These are phyloP conservation scores for Cucurbita pepo DNA, from an alignment of 306 rosid species.

Conservation along the genomic window DNA sequence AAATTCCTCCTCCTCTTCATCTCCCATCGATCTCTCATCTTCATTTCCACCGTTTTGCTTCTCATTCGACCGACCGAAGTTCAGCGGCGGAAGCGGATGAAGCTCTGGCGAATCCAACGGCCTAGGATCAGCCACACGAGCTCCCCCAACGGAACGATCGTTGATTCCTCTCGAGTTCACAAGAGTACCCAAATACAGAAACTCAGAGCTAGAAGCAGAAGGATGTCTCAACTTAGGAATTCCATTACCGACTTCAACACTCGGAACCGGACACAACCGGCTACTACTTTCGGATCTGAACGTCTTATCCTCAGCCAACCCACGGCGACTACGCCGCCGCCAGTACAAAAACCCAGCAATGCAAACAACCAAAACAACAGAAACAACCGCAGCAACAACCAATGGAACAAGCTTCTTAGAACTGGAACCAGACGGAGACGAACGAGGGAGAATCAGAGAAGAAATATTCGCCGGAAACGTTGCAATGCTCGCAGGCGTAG, in stretches of 20 bases:
- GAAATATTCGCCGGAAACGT: slow-evolving; percentile 91
- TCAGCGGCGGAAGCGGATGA: slow-evolving; percentile 39
- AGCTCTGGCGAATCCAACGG: slow-evolving; percentile 45
- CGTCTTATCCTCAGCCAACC: slow-evolving; percentile 39
- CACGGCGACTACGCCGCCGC: slow-evolving; percentile 25
- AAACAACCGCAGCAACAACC: slow-evolving; percentile 29
- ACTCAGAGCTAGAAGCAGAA: slow-evolving; percentile 60
- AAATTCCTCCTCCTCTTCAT: slow-evolving; percentile 64
- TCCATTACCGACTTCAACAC: slow-evolving; percentile 8
- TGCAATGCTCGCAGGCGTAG: slow-evolving; percentile 49
- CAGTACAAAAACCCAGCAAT: slow-evolving; percentile 29
- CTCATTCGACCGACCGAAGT: slow-evolving; percentile 11
- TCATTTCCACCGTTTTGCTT: slow-evolving; percentile 5
- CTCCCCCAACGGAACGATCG: slow-evolving; percentile 19
- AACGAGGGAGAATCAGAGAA: slow-evolving; percentile 54
- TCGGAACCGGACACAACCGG: slow-evolving; percentile 32
- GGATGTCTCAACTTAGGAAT: slow-evolving; percentile 19
- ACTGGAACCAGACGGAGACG: slow-evolving; percentile 16
- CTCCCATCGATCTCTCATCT: slow-evolving; percentile 13
- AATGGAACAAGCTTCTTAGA: slow-evolving; percentile 30
- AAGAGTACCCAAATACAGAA: slow-evolving; percentile 78
- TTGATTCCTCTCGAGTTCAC: slow-evolving; percentile 46
- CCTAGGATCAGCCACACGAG: slow-evolving; percentile 11
- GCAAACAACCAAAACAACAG: slow-evolving; percentile 15
- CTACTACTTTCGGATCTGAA: slow-evolving; percentile 57